phyloP scores from a whole-genome alignment of 106 monocot genomes.

The Dactylorhiza incarnata region DNA sequence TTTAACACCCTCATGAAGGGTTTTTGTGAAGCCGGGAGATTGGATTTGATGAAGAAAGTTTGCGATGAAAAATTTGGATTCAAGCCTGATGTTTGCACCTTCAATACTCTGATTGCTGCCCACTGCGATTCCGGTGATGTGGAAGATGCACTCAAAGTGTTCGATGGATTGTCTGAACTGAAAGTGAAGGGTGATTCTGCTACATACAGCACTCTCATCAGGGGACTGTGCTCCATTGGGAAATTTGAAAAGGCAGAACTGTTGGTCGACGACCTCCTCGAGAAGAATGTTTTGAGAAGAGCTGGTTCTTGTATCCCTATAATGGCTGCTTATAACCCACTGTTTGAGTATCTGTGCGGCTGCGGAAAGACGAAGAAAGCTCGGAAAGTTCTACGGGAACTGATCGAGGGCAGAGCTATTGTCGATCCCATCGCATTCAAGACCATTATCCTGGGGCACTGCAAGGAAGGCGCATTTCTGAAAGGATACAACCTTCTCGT shows the following conservation, averaged over 20 bases:
- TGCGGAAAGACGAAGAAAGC: constrained; percentile 73
- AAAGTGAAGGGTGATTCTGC: constrained; percentile 70
- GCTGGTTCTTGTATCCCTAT: constrained; percentile 47
- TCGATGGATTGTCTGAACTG: constrained; percentile 46
- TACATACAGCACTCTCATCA: constrained; percentile 64
- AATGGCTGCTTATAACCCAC: constrained; percentile 73
- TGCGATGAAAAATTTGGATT: constrained; percentile 26
- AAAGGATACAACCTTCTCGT: constrained; percentile 52
- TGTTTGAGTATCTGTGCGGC: constrained; percentile 54
- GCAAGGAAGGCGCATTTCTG: constrained; percentile 41
- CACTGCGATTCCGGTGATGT: constrained; percentile 39
- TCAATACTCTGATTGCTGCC: constrained; percentile 62
- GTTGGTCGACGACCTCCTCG: constrained; percentile 63
- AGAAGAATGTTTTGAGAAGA: constrained; percentile 46
- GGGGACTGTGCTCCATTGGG: constrained; percentile 35
- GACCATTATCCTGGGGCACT: constrained; percentile 66
- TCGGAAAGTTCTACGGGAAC: constrained; percentile 38
- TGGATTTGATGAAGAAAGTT: constrained; percentile 66
- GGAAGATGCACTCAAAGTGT: constrained; percentile 63
- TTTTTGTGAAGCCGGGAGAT: constrained; percentile 53
- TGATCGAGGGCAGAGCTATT: constrained; percentile 45
- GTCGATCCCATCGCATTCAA: constrained; percentile 73
- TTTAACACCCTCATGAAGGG: constrained; percentile 80
- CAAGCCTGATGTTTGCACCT: constrained; percentile 82
- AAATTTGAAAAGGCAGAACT: constrained; percentile 54